phyloP scores from a whole-genome alignment of 1,139 yeast genomes.

The Yamadazyma epiphylla region DNA sequence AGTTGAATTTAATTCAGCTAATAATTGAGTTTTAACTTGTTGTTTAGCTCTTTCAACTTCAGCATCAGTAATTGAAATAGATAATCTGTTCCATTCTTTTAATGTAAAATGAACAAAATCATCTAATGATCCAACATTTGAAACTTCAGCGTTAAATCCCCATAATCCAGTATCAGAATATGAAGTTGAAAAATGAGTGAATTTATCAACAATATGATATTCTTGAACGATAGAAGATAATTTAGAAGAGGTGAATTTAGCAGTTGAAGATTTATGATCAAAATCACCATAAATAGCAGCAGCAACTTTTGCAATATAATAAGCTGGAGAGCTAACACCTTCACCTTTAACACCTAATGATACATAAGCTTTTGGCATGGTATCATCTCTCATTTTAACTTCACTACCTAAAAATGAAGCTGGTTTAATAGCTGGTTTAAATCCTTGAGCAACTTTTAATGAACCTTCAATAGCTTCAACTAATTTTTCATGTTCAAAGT shows the following conservation, averaged over 20 bases:
- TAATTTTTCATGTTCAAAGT: conserved; percentile 62
- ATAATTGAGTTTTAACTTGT: conserved; percentile 59
- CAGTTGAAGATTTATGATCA: conserved; percentile 48
- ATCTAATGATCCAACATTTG: conserved; percentile 58
- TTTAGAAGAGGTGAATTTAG: conserved; percentile 79
- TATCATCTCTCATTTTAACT: conserved; percentile 84
- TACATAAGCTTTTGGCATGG: conserved; percentile 74
- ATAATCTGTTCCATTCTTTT: conserved; percentile 84
- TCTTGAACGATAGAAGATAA: conserved; percentile 71
- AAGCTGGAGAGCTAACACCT: conserved; percentile 57
- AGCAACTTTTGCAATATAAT: conserved; percentile 69
- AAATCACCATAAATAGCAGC: conserved; percentile 65
- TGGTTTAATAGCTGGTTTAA: conserved; percentile 49
- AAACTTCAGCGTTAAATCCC: conserved; percentile 71
- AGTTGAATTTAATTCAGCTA: conserved; percentile 44
- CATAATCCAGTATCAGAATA: conserved; percentile 78
- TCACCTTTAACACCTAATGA: conserved; percentile 75
- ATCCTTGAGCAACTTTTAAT: conserved; percentile 47
- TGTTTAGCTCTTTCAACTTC: conserved; percentile 78
- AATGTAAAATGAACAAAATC: conserved; percentile 75
- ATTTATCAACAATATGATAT: conserved; percentile 68
- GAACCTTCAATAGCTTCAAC: conserved; percentile 59
- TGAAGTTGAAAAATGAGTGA: conserved; percentile 65
- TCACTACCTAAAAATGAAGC: conserved; percentile 79
- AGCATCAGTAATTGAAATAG: conserved; percentile 68